These are phyloP conservation scores for Fusarium sp. DNA, from an alignment of 2,329 filamentous ascomycete species.

Conservation along the genomic window DNA sequence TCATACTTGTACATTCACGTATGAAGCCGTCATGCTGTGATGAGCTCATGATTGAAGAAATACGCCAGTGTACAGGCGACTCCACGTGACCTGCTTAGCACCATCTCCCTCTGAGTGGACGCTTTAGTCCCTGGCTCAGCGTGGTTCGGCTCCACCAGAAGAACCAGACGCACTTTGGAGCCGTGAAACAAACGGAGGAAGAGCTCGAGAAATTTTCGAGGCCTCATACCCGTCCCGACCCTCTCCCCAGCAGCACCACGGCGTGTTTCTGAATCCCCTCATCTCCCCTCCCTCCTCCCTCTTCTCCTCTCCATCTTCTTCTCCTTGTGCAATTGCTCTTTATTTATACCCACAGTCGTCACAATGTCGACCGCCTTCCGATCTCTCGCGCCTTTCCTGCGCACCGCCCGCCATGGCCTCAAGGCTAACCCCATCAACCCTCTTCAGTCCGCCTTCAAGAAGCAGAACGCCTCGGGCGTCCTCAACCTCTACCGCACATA, in stretches of 20 bases:
- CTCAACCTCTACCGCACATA: conserved; percentile 78
- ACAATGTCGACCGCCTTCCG: conserved; percentile 88
- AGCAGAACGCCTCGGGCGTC: conserved; percentile 74
- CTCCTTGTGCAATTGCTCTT: conserved; percentile 47
- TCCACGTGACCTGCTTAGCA: conserved; percentile 45
- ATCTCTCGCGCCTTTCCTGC: conserved; percentile 83
- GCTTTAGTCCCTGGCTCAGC: conserved; percentile 24
- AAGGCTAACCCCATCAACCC: conserved; percentile 81
- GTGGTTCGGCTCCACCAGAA: conserved; percentile 29
- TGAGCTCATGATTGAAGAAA: neutral
- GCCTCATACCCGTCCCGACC: conserved; percentile 43
- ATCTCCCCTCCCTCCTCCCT: conserved; percentile 25
- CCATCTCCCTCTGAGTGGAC: conserved; percentile 38
- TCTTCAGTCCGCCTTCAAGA: conserved; percentile 78
- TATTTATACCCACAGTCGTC: conserved; percentile 48
- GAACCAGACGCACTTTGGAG: conserved; percentile 32
- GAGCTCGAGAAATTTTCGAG: conserved; percentile 58
- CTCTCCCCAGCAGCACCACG: conserved; percentile 38
- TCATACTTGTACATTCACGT: neutral
- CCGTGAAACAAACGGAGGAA: conserved; percentile 21
- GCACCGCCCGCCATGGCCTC: conserved; percentile 84
- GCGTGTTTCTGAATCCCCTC: conserved; percentile 41
- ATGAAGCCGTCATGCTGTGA: too few relatives aligned
- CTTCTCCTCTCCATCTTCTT: conserved; percentile 40
- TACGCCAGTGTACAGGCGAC: neutral